Percentiles rank a stretch among this genome's conserved stretches.
Evolutionary conservation across 345 rosid species (phyloP).

Genomic region (Triadica sebifera): DNA sequence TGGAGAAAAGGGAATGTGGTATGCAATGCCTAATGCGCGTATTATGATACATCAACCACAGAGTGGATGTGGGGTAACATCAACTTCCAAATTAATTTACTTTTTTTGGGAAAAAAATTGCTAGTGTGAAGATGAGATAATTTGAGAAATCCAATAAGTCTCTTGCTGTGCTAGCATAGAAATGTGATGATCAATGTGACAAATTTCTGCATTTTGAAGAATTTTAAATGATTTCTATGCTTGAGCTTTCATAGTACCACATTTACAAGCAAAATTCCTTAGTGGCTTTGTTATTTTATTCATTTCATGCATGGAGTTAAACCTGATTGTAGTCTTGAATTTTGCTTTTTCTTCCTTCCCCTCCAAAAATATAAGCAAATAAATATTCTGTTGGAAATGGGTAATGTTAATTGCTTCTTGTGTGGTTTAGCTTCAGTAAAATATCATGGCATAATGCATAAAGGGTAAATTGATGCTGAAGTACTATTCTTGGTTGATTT

Average conservation of each 20-base stretch:
- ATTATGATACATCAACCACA: slow-evolving; percentile 94
- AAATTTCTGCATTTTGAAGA: not conserved
- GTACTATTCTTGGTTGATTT: not conserved
- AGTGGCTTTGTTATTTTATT: not conserved
- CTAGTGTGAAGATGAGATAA: slow-evolving; percentile 1
- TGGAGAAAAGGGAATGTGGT: slow-evolving; percentile 96
- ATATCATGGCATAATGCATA: not conserved
- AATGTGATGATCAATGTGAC: not conserved
- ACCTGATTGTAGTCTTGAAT: not conserved
- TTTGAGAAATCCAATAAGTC: not conserved
- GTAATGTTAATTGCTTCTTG: not conserved
- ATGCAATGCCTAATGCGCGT: slow-evolving; percentile 93
- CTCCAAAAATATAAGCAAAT: not conserved
- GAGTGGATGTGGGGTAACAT: slow-evolving; percentile 82
- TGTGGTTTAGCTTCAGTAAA: not conserved
- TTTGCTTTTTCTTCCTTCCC: not conserved
- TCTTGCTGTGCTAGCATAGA: slow-evolving; percentile 3
- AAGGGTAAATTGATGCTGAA: not conserved
- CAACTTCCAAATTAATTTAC: slow-evolving; percentile 1
- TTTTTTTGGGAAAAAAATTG: not conserved
- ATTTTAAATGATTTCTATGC: not conserved
- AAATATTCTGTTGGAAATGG: not conserved
- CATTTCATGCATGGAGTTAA: not conserved
- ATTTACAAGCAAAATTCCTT: not conserved
- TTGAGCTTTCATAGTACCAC: not conserved